These are phyloP conservation scores for Amphicarpaea edgeworthii DNA, from an alignment of 306 rosid species.

Conservation along the genomic window DNA sequence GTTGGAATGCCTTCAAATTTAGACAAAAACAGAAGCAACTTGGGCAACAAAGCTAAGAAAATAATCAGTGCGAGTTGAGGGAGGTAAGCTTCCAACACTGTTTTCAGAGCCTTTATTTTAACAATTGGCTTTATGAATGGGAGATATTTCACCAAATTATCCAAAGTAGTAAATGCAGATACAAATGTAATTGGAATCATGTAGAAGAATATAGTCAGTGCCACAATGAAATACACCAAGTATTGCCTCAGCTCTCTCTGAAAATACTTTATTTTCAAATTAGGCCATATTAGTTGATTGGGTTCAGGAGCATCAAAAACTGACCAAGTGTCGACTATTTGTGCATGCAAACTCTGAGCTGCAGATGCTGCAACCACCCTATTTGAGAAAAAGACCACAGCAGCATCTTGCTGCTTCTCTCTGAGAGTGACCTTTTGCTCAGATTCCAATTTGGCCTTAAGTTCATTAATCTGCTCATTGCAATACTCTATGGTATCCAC, in stretches of 20 bases:
- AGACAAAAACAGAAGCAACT: conserved; percentile 74
- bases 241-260: conserved; percentile 72
- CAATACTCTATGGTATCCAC: conserved; percentile 83
- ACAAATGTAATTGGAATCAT: conserved; percentile 77
- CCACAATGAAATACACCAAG: conserved; percentile 71
- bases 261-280: conserved; percentile 71
- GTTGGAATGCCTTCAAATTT: conserved; percentile 87
- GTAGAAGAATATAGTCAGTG: conserved; percentile 72
- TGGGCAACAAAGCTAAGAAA: conserved; percentile 88
- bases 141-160: conserved; percentile 68
- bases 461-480: conserved; percentile 66
- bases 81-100: conserved; percentile 87
- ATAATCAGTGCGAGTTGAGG: conserved; percentile 86
- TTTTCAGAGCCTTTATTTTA: conserved; percentile 48
- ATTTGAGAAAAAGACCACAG: conserved; percentile 74
- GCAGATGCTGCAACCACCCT: conserved; percentile 86
- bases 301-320: conserved; percentile 80
- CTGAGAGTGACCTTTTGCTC: conserved; percentile 85
- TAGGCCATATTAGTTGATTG: conserved; percentile 76
- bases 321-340: conserved; percentile 74
- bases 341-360: conserved; percentile 87
- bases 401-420: conserved; percentile 86
- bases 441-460: conserved; percentile 66
- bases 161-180: conserved; percentile 82
- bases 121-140: conserved; percentile 79